Base-by-base conservation (phyloP, 768 basidiomycete species). In the Exsudoporus frostii region DNA sequence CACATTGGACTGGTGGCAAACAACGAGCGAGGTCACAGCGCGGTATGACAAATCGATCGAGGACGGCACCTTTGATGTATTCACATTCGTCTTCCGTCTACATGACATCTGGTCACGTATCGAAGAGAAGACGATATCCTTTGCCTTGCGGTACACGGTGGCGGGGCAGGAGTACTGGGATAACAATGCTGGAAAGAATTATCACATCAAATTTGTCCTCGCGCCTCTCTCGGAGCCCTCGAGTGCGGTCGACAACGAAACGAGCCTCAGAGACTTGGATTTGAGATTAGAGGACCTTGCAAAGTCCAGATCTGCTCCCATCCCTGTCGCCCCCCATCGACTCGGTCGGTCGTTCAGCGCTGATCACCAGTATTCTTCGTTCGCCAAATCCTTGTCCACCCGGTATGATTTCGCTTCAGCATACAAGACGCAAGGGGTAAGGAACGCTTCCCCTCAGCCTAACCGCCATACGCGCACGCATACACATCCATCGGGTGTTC, bases 1-100 rank as follows among this genome's bases (percentile, higher is more conserved):
- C 71, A 98, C 96, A 1, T 81, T 95, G 61, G 96, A 98, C 67
- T 79, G 77, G 60, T 98, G 96, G 96, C 92, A 93, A 70, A 99
- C 96, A 43, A 95, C 92, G 53, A 90, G 87, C 69, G 96, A 98
- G 70, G 90, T 97, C 53, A 82, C 85, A 1, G 95, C 86, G 24
- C 83, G 80, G 45, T 87, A 90, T 67, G 70, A 73, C 19, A 77
- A 80, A 51, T 66, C 76, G 33, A 56, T 74, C 20, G 59, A 58
- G 41, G 66, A 57, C 29, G 69, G 73, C 34, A 50, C 49, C 24
- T 79, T 81, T 66, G 93, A 95, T 65, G 75, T 88, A 19, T 96
- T 96, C 72, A 66, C 74, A 22, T 96, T 95, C 70, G 72, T 70
- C 19, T 84, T 95, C 59, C 78, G 86, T 55, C 73, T 99, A 11